phyloP scores from a whole-genome alignment of 1,284 basidiomycete genomes.

The Ustilago vetiveriae region DNA sequence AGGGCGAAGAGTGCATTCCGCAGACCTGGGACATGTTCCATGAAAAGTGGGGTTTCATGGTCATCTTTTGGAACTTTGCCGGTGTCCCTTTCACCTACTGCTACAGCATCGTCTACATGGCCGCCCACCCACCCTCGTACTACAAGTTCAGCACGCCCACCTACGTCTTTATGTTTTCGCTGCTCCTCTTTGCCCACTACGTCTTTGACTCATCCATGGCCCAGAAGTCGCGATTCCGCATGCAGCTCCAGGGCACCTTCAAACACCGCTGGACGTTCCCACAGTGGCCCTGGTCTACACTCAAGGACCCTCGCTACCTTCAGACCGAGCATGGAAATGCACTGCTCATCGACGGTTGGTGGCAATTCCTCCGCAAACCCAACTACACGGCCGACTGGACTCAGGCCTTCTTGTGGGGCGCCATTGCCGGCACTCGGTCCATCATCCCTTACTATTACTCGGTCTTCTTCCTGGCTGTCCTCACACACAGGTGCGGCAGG shows the following conservation, averaged over 20 bases:
- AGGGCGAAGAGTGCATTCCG: conserved; percentile 85
- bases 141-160: conserved; percentile 85
- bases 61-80: conserved; percentile 80
- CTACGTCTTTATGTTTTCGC: conserved; percentile 72
- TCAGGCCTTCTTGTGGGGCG: conserved; percentile 82
- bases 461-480: conserved; percentile 61
- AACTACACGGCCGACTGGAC: conserved; percentile 78
- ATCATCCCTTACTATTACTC: conserved; percentile 87
- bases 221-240: conserved; percentile 97
- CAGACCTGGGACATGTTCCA: conserved; percentile 81
- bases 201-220: conserved; percentile 91
- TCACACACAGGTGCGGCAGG: conserved; percentile 62
- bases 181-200: conserved; percentile 57
- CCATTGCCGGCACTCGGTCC: conserved; percentile 81
- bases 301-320: conserved; percentile 88
- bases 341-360: conserved; percentile 85
- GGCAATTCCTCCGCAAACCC: conserved; percentile 73
- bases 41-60: conserved; percentile 67
- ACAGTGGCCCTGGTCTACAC: conserved; percentile 84
- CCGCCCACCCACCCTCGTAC: conserved; percentile 84
- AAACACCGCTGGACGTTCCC: conserved; percentile 85
- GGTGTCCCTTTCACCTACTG: conserved; percentile 76
- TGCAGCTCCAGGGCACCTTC: conserved; percentile 87
- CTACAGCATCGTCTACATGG: conserved; percentile 96
- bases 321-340: conserved; percentile 95